Evolutionary conservation across 2,329 filamentous ascomycete genomes (phyloP).

Genomic region (Microsporum canis): DNA sequence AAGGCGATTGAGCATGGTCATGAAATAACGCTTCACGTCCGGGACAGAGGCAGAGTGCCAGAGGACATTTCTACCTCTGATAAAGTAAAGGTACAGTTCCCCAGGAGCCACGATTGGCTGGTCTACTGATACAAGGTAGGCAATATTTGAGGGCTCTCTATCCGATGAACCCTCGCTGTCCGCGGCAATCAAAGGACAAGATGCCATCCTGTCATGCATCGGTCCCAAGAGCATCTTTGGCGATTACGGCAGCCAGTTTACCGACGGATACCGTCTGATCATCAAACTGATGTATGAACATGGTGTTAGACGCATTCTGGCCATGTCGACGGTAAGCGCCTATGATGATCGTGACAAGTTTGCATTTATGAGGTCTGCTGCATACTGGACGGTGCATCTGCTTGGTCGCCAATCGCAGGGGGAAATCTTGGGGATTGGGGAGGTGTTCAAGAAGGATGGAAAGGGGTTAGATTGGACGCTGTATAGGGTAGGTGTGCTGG

Average conservation of each 20-base stretch:
- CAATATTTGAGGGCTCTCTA: slow-evolving; percentile 12
- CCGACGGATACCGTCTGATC: slow-evolving; percentile 13
- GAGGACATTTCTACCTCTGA: slow-evolving; percentile 12
- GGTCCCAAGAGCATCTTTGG: slow-evolving; percentile 9
- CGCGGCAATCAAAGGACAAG: slow-evolving; percentile 13
- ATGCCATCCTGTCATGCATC: slow-evolving; percentile 17
- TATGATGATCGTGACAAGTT: slow-evolving; percentile 18
- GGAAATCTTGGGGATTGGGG: slow-evolving; percentile 11
- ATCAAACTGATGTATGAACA: slow-evolving; percentile 22
- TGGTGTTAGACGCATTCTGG: slow-evolving; percentile 24
- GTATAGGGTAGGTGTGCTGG: slow-evolving; percentile 10
- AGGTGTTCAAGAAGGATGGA: slow-evolving; percentile 13
- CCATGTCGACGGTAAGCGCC: slow-evolving; percentile 26
- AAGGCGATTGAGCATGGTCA: slow-evolving; percentile 13
- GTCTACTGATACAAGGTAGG: not conserved
- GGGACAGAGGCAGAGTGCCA: slow-evolving; percentile 15
- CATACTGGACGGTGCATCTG: slow-evolving; percentile 10
- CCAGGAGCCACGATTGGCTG: too few species aligned
- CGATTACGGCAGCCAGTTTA: slow-evolving; percentile 1
- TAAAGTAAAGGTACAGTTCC: slow-evolving; percentile 8
- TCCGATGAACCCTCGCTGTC: slow-evolving; percentile 11
- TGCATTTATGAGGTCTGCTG: slow-evolving; percentile 11
- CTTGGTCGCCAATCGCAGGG: slow-evolving; percentile 9
- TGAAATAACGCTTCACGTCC: slow-evolving; percentile 13
- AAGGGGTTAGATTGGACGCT: slow-evolving; percentile 13